Conservation (phyloP, 2,329 filamentous ascomycete genomes). For the Xylariaceae sp. region DNA sequence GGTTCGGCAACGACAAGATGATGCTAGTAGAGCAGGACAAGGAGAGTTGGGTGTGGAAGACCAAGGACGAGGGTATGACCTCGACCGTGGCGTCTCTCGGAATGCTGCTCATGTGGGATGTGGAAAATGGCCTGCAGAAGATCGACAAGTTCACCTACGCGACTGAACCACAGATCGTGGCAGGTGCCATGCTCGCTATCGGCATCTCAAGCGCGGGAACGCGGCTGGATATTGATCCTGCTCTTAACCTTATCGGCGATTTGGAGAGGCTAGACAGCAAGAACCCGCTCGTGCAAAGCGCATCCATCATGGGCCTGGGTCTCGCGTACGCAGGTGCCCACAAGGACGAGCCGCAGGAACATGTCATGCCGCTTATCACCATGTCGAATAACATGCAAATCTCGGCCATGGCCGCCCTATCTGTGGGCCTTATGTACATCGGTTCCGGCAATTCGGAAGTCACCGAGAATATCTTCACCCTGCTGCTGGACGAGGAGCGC, state of each 20-base stretch:
- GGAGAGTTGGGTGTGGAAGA: conserved; percentile 97
- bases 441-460: conserved; percentile 89
- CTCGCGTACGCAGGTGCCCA: conserved; percentile 92
- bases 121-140: conserved; percentile 85
- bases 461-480: conserved; percentile 85
- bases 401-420: conserved; percentile 90
- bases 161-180: conserved; percentile 74
- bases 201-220: conserved; percentile 96
- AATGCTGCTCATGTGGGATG: conserved; percentile 87
- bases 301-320: conserved; percentile 92
- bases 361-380: conserved; percentile 78
- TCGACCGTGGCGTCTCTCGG: conserved; percentile 92
- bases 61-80: conserved; percentile 96
- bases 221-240: conserved; percentile 81
- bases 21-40: conserved; percentile 89
- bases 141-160: conserved; percentile 93
- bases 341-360: conserved; percentile 79
- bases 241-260: conserved; percentile 79
- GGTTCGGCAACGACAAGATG: conserved; percentile 94
- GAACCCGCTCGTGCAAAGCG: conserved; percentile 70
- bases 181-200: conserved; percentile 85
- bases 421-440: conserved; percentile 85
- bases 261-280: conserved; percentile 72
- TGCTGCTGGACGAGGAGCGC: conserved; percentile 88
- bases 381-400: conserved; percentile 92